Conservation (phyloP, 805 yeast genomes). For the Blastobotrys parvus region DNA sequence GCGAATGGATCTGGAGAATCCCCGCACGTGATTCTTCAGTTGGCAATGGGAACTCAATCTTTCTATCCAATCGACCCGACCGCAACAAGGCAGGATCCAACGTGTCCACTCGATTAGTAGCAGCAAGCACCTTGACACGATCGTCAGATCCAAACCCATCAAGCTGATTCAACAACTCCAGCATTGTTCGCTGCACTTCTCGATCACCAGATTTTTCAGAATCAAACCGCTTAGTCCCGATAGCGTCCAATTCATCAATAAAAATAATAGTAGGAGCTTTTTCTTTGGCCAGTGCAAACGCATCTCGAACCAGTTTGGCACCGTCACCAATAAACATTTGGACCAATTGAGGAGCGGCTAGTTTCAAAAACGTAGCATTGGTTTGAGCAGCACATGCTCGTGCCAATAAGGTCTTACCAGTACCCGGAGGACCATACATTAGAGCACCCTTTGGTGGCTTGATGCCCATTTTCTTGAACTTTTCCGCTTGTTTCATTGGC, state of each 20-base stretch:
- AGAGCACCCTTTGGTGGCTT: slow-evolving; percentile 98
- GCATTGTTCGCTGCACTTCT: slow-evolving; percentile 98
- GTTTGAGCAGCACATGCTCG: slow-evolving; percentile 99
- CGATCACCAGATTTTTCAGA: slow-evolving; percentile 96
- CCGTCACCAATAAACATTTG: slow-evolving; percentile 99
- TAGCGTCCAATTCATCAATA: slow-evolving; percentile 97
- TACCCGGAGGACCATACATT: slow-evolving; percentile 99
- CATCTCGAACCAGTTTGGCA: slow-evolving; percentile 94
- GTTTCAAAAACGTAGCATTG: slow-evolving; percentile 89
- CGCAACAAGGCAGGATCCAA: slow-evolving; percentile 97
- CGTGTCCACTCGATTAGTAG: slow-evolving; percentile 96
- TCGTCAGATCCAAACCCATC: slow-evolving; percentile 98
- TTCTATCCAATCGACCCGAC: slow-evolving; percentile 96
- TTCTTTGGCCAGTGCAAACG: slow-evolving; percentile 94
- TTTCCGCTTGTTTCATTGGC: slow-evolving; percentile 98
- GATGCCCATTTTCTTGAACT: slow-evolving; percentile 87
- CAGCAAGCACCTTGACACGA: slow-evolving; percentile 93
- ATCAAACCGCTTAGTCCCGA: slow-evolving; percentile 96
- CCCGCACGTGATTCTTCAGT: slow-evolving; percentile 96
- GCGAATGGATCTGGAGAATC: slow-evolving; percentile 91
- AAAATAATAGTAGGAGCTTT: slow-evolving; percentile 97
- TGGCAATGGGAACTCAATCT: slow-evolving; percentile 96
- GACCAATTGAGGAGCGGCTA: slow-evolving; percentile 96
- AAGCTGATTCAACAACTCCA: slow-evolving; percentile 91
- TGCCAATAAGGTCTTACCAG: slow-evolving; percentile 94